A percentile compares a stretch with the other conserved stretches of the same genome.
These are phyloP conservation scores for Brassica juncea DNA, from an alignment of 345 rosid species.

Conservation along the genomic window DNA sequence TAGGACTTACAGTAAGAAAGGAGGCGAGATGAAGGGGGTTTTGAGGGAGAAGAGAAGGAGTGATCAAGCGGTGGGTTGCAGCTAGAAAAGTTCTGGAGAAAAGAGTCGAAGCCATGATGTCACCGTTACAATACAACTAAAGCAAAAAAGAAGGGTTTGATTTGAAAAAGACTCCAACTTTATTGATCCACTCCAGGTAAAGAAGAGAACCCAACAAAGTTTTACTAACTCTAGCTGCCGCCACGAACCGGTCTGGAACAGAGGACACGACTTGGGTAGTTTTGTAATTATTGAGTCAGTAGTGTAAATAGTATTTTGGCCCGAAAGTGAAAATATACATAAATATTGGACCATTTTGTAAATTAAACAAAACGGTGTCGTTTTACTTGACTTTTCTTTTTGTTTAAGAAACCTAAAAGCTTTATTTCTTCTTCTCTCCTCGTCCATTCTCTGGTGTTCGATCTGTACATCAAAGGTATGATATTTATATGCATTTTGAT, in stretches of 20 bases:
- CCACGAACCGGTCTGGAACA: conserved; percentile 24
- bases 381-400: neutral
- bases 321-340: neutral
- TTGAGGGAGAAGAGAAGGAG: conserved; percentile 36
- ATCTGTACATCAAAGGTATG: conserved; percentile 26
- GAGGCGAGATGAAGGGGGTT: conserved; percentile 39
- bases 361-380: neutral
- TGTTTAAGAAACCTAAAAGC: conserved; percentile 31
- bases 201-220: conserved; percentile 6
- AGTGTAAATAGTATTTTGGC: neutral
- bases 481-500: neutral
- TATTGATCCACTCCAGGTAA: conserved; percentile 19
- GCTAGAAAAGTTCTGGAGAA: conserved; percentile 48
- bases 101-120: conserved; percentile 62
- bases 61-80: conserved; percentile 49
- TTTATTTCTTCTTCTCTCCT: neutral
- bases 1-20: conserved; percentile 52
- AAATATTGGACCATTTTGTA: neutral
- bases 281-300: neutral
- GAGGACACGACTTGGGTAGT: conserved; percentile 16
- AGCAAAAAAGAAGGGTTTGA: neutral
- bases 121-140: conserved; percentile 21
- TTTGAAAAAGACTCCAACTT: conserved; percentile 8
- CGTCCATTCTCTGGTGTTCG: neutral
- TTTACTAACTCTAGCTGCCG: neutral